Conservation (phyloP, 805 yeast genomes). For the Candida orba region DNA sequence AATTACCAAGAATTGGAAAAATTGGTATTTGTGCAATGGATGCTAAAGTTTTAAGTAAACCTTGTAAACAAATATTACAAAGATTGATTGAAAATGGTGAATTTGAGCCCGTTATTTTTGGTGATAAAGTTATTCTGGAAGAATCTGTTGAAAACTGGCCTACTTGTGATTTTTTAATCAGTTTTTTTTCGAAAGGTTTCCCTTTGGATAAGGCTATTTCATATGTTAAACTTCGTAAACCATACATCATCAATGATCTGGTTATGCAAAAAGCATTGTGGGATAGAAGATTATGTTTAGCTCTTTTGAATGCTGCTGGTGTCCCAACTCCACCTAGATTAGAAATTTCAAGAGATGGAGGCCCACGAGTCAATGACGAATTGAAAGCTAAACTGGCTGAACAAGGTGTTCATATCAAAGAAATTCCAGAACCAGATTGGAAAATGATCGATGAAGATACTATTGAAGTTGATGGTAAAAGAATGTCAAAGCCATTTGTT, state of each 20-base stretch:
- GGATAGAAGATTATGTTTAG: constrained; percentile 89
- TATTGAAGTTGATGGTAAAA: constrained; percentile 62
- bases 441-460: constrained; percentile 86
- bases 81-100: constrained; percentile 88
- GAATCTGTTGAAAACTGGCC: constrained; percentile 97
- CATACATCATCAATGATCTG: constrained; percentile 82
- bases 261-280: constrained; percentile 90
- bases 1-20: constrained; percentile 72
- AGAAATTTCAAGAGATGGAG: constrained; percentile 94
- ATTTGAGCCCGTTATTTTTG: constrained; percentile 93
- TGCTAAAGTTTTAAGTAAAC: constrained; percentile 89
- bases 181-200: constrained; percentile 93
- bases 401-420: constrained; percentile 45
- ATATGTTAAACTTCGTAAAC: constrained; percentile 83
- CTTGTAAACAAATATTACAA: constrained; percentile 86
- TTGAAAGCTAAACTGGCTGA: constrained; percentile 50
- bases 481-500: constrained; percentile 82
- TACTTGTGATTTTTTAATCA: constrained; percentile 89
- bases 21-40: constrained; percentile 99
- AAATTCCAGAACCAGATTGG: constrained; percentile 66
- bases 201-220: constrained; percentile 93
- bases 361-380: constrained; percentile 75
- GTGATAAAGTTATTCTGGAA: constrained; percentile 93
- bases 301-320: constrained; percentile 67
- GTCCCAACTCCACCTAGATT: constrained; percentile 88